Percentiles rank a stretch among this genome's conserved stretches.
phyloP scores from a whole-genome alignment of 345 rosid species.

The Hypericum androsaemum region DNA sequence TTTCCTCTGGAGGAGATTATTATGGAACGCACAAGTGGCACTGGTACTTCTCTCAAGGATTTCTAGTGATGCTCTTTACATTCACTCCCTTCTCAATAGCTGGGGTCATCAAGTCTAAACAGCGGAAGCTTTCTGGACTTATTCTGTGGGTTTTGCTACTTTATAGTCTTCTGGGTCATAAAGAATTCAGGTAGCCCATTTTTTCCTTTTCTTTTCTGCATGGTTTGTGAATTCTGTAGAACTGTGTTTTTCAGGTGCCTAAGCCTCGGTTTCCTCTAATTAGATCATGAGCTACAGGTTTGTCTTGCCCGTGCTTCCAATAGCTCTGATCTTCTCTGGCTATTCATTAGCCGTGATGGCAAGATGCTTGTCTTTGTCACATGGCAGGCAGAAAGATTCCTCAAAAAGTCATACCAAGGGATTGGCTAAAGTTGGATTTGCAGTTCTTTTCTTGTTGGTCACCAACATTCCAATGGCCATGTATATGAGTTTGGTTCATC shows the following conservation, averaged over 20 bases:
- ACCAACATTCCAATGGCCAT: constrained; percentile 84
- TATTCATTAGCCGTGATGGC: constrained; percentile 53
- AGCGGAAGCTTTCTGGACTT: constrained; percentile 66
- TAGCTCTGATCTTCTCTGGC: constrained; percentile 82
- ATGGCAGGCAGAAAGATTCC: constrained; percentile 28
- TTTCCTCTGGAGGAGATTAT: constrained; percentile 89
- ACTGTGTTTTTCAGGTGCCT: constrained; percentile 10
- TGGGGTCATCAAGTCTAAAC: constrained; percentile 53
- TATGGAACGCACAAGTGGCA: constrained; percentile 98
- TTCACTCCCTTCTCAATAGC: constrained; percentile 56
- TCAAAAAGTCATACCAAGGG: constrained; percentile 22
- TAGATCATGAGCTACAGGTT: constrained; percentile 46
- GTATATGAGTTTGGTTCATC: constrained; percentile 80
- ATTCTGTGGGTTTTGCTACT: constrained; percentile 64
- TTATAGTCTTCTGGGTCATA: constrained; percentile 79
- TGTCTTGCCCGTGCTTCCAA: constrained; percentile 88
- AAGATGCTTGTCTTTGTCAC: constrained; percentile 17
- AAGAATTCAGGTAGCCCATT: constrained; percentile 67
- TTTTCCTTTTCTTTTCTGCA: not conserved
- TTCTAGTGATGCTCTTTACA: constrained; percentile 74
- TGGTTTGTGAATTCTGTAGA: not conserved
- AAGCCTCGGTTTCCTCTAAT: constrained; percentile 20
- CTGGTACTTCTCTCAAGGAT: constrained; percentile 96
- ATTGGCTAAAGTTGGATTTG: constrained; percentile 33
- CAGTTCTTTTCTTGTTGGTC: constrained; percentile 61